Evolutionary conservation across 306 rosid species (phyloP).

Genomic region (Luffa acutangula): DNA sequence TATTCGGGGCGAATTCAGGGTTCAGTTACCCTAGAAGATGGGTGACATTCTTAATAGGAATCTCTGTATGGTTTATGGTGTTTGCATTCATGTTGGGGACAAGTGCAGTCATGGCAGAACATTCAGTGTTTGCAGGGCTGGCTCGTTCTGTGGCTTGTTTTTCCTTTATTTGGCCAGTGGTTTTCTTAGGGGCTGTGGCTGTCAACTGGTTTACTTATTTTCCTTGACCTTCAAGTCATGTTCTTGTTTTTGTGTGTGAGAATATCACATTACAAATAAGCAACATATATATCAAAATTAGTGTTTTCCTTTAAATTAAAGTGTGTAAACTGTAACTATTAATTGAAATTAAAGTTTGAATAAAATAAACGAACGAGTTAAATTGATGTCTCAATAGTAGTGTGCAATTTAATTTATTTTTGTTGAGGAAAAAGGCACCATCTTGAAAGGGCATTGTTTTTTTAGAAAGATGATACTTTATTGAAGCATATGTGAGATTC

Average conservation of each 20-base stretch:
- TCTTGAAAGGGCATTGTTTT: too few relatives aligned
- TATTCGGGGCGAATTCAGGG: background rate
- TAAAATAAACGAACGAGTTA: too few relatives aligned
- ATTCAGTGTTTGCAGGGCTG: background rate
- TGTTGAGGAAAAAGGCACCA: too few relatives aligned
- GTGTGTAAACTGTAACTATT: too few relatives aligned
- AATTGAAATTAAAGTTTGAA: too few relatives aligned
- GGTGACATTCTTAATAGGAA: background rate
- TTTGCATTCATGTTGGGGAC: background rate
- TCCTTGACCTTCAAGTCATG: background rate
- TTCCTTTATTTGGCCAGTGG: background rate
- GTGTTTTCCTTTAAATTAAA: too few relatives aligned
- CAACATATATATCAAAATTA: too few relatives aligned
- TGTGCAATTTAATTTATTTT: too few relatives aligned
- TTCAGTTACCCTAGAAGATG: background rate
- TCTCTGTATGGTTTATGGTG: constrained; percentile 5
- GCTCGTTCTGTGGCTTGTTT: background rate
- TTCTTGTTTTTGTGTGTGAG: background rate
- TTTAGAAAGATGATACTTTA: too few relatives aligned
- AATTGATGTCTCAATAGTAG: too few relatives aligned
- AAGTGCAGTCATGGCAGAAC: background rate
- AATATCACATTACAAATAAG: too few relatives aligned
- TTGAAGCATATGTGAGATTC: too few relatives aligned
- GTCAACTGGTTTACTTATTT: background rate
- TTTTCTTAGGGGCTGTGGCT: constrained; percentile 3